Evolutionary conservation across 768 basidiomycete genomes (phyloP), one percentile per base, ranked within the genome.

Genomic region (Leccinum barrowsii): DNA sequence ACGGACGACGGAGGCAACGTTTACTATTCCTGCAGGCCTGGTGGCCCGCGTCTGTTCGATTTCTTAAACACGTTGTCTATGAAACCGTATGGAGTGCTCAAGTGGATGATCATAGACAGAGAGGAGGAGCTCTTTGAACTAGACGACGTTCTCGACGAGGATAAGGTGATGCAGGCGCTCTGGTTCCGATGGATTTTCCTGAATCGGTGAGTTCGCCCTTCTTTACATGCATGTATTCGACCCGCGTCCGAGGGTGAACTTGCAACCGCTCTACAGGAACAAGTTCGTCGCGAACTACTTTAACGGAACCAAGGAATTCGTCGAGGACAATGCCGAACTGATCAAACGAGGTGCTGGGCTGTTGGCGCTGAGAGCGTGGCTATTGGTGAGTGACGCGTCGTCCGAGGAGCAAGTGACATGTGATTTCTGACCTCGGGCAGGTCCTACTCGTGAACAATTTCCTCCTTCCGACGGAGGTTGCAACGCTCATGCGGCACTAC

Each of bases 51-150:
- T 46, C 66, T 90, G 6, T 89, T 80, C 58, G 89, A 92, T 65
- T 73, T 89, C 6, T 66, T 92, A 44, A 79, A 79, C 15, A 81
- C 80, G 5, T 69, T 88, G 12, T 79, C 88, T 0, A 68, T 87
- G 64, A 81, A 85, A 26, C 74, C 72, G 4, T 91, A 80, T 59
- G 90, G 90, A 3, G 72, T 88, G 2, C 76, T 88, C 46, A 78
- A 80, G 3, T 92, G 90, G 90, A 76, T 80, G 40, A 77, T 92
- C 7, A 52, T 87, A 7, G 89, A 90, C 58, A 74, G 82, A 42
- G 89, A 92, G 65, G 90, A 90, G 51, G 89, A 91, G 61, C 77
- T 92, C 0, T 90, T 83, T 57, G 86, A 90, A 60, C 74, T 80
- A 48, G 85, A 89, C 59, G 85, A 90, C 64, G 75, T 90, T 11